Evolutionary conservation across 2,329 filamentous ascomycete species (phyloP), one percentile per base, ranked within the genome.

Genomic region (Pseudocercospora fuligena): DNA sequence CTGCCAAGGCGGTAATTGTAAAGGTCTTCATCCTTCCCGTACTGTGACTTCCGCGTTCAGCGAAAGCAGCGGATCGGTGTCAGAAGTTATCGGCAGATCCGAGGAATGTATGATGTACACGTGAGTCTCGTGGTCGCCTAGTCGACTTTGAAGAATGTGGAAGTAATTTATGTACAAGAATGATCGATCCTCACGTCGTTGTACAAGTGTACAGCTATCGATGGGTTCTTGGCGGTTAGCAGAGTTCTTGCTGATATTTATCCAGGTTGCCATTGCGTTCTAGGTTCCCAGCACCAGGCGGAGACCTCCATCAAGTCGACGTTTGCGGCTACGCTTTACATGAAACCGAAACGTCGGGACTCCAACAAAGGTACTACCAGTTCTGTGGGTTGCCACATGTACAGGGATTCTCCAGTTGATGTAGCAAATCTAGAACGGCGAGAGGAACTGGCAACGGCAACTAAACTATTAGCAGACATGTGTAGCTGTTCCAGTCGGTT

Each of bases 1-100:
- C 67, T 51, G 70, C 71, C 49, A 73, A 71, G 66, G 66, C 64
- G 31, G 63, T 64, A 16, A 70, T 60, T 16, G 64, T 65, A 21
- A 72, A 61, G 57, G 62, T 69, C 69, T 65, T 74, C 73, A 74
- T 74, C 57, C 31, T 69, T 61, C 33, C 54, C 63, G 60, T 60
- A 54, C 60, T 69, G 64, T 33, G 53, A 61, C 63, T 66, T 62
- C 70, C 67, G 69, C 59, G 58, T 70, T 69, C 60, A 65, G 67
- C 60, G 53, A 70, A 43, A 27, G 27, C 40, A 40, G 21, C 61
- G 59, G 21, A 58, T 43, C 14, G 12, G 65, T 65, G 47, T 49
- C 33, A 31, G 59, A 21, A 47, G 57, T 43, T 65, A 59, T 66
- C 51, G 60, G 54, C 36, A 56, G 63, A 61, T 60, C 59, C 63